Base-by-base conservation (phyloP, 2,329 filamentous ascomycete species). In the Pyrenochaeta sp. region DNA sequence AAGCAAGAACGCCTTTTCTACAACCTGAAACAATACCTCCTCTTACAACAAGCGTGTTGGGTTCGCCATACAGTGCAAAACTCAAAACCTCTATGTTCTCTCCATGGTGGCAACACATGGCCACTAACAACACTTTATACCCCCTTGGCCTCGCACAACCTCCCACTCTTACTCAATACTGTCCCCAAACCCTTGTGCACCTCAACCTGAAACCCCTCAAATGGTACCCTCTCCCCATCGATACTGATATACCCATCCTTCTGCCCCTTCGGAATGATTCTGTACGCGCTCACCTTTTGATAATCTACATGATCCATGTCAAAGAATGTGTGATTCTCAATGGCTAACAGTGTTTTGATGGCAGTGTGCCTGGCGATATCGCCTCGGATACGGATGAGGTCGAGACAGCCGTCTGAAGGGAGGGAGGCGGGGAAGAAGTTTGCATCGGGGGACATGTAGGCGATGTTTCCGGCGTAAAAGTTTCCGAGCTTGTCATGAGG, bases 401-500 rank as follows among this genome's bases (percentile, higher is more conserved):
- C 95, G 80, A 97, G 87, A 61, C 90, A 84, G 10, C 94, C 95
- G 72, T 99, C 95, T 44, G 88, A 88, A 13, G 93, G 90, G 8
- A 94, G 84, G 0, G 94, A 86, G 1, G 91, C 90, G 27, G 92
- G 84, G 83, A 96, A 99, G 81, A 98, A 96, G 71, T 93, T 92
- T 57, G 89, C 85, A 64, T 94, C 90, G 12, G 92, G 85, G 0
- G 93, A 89, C 92, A 99, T 94, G 77, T 90, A 96, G 25, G 91
- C 88, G 90, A 98, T 96, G 75, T 97, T 99, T 61, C 95, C 95
- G 32, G 90, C 91, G 78, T 96, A 98, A 76, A 99, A 96, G 71
- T 92, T 97, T 46, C 93, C 93, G 54, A 99, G 82, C 30, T 90
- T 91, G 61, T 95, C 88, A 62, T 90, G 86, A 0, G 90, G 86